These are phyloP conservation scores for Ilyonectria mors-panacis DNA, from an alignment of 2,329 filamentous ascomycete genomes.

Conservation along the genomic window DNA sequence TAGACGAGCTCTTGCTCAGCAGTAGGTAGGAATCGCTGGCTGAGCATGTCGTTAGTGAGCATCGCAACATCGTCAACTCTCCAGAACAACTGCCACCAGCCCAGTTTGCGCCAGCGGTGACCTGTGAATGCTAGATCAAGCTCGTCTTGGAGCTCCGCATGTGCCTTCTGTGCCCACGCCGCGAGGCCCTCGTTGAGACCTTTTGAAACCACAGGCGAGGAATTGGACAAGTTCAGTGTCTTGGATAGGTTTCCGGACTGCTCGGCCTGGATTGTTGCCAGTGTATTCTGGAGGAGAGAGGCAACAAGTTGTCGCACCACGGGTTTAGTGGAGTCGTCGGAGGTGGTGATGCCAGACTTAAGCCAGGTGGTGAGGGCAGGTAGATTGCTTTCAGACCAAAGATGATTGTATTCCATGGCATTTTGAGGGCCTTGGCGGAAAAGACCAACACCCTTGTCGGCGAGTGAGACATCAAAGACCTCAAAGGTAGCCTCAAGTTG, in stretches of 20 bases:
- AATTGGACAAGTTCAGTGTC: constrained; percentile 50
- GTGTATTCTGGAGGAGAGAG: constrained; percentile 74
- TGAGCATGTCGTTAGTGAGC: constrained; percentile 84
- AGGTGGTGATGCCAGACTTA: constrained; percentile 60
- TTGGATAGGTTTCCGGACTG: constrained; percentile 58
- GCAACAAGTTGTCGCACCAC: constrained; percentile 76
- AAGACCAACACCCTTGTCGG: constrained; percentile 72
- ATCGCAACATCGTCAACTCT: constrained; percentile 92
- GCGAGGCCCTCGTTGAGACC: constrained; percentile 73
- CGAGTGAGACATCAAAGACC: constrained; percentile 75
- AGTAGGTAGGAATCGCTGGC: constrained; percentile 80
- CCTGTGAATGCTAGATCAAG: constrained; percentile 84
- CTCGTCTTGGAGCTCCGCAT: constrained; percentile 85
- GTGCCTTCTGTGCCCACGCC: constrained; percentile 83
- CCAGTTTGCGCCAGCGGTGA: constrained; percentile 82
- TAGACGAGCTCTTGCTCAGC: constrained; percentile 89
- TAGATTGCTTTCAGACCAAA: constrained; percentile 82
- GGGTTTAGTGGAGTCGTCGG: constrained; percentile 70
- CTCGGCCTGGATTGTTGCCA: constrained; percentile 65
- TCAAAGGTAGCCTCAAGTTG: constrained; percentile 61
- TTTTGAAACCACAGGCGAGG: constrained; percentile 54
- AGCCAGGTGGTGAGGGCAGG: constrained; percentile 78
- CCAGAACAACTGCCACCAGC: constrained; percentile 98
- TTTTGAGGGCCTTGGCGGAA: constrained; percentile 80
- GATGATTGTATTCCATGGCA: constrained; percentile 78